Evolutionary conservation across 768 basidiomycete species (phyloP).

Genomic region (Boletus speciosus): DNA sequence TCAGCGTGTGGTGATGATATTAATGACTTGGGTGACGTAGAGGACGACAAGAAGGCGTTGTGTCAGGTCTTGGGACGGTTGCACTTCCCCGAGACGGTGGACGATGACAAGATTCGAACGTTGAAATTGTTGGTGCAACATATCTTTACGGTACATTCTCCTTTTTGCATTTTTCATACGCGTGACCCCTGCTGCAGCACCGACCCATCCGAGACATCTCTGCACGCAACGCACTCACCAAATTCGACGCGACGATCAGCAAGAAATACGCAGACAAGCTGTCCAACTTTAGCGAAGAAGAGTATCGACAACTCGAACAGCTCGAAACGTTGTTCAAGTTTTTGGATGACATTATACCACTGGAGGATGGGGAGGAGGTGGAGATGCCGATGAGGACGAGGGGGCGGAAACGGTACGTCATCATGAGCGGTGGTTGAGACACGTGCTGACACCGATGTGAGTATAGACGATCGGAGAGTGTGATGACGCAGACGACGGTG

Average conservation of each 20-base stretch:
- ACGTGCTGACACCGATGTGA: neutral
- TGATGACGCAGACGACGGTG: constrained; percentile 42
- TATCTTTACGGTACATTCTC: constrained; percentile 13
- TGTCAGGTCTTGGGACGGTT: constrained; percentile 61
- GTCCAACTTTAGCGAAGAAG: constrained; percentile 68
- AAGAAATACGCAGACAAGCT: constrained; percentile 75
- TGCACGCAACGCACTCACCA: constrained; percentile 64
- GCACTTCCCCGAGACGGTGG: constrained; percentile 65
- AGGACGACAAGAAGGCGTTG: constrained; percentile 58
- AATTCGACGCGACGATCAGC: constrained; percentile 61
- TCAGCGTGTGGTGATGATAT: no score
- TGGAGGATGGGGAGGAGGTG: constrained; percentile 56
- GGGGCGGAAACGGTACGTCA: constrained; percentile 48
- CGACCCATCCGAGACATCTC: constrained; percentile 56
- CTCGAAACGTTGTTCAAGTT: constrained; percentile 66
- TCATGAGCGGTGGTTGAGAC: no score
- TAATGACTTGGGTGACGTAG: constrained; percentile 29
- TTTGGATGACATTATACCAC: constrained; percentile 66
- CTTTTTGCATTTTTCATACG: no score
- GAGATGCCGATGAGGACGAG: constrained; percentile 39
- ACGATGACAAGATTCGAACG: constrained; percentile 63
- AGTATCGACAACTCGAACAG: constrained; percentile 60
- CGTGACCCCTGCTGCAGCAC: constrained; percentile 38
- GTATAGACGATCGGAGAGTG: constrained; percentile 58
- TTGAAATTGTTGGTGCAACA: constrained; percentile 59